phyloP scores from a whole-genome alignment of 148 eudicot genomes.

The Chenopodium suecicum region DNA sequence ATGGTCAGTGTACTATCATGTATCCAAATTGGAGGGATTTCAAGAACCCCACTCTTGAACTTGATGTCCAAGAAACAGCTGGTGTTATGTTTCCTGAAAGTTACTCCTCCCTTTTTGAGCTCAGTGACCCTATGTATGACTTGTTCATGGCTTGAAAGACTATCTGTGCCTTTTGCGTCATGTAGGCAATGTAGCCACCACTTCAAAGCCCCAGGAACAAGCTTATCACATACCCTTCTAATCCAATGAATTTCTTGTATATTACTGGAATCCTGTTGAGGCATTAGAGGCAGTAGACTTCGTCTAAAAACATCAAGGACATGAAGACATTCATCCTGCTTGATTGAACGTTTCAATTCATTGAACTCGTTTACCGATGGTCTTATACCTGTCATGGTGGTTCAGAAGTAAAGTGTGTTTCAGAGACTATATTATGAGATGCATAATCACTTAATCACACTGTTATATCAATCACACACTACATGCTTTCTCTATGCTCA shows the following conservation, averaged over 20 bases:
- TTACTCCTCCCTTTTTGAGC: slow-evolving; percentile 57
- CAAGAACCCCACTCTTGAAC: slow-evolving; percentile 52
- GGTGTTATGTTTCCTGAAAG: slow-evolving; percentile 45
- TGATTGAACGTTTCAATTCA: slow-evolving; percentile 1
- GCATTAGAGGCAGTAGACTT: slow-evolving; percentile 15
- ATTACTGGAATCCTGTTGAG: neutral
- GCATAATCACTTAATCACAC: too few species aligned
- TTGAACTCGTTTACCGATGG: slow-evolving; percentile 31
- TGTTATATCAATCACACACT: too few species aligned
- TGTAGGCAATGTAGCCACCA: too few species aligned
- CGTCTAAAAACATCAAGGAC: slow-evolving; percentile 27
- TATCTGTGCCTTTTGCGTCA: too few species aligned
- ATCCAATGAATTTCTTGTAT: slow-evolving; percentile 10
- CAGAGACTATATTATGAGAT: too few species aligned
- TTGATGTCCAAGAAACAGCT: slow-evolving; percentile 65
- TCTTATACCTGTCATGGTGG: slow-evolving; percentile 25
- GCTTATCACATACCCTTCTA: too few species aligned
- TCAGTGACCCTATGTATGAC: slow-evolving; percentile 59
- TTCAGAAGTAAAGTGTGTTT: neutral
- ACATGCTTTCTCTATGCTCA: too few species aligned
- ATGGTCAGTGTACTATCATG: slow-evolving; percentile 33
- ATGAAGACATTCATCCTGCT: slow-evolving; percentile 18
- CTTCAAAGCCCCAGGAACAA: too few species aligned
- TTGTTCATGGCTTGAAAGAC: slow-evolving; percentile 37
- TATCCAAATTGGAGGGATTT: slow-evolving; percentile 31